Conservation (phyloP, 139 green algal genomes). For the Chlorella sp. region DNA sequence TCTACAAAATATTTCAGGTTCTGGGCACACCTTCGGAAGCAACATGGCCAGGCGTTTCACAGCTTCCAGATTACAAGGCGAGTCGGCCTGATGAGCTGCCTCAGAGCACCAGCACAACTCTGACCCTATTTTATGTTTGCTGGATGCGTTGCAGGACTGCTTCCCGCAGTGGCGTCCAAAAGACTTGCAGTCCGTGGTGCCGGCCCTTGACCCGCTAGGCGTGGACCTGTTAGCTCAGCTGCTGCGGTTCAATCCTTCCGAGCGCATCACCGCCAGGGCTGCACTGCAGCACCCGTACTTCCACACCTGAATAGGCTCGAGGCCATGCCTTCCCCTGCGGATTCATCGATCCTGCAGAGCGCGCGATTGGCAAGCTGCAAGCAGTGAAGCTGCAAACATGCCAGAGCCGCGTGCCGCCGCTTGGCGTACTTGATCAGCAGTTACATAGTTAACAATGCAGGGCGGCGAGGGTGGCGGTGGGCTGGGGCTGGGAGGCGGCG, state of each 20-base stretch:
- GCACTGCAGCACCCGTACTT: constrained; percentile 87
- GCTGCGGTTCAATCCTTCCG: constrained; percentile 61
- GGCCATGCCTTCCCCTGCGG: too few relatives aligned
- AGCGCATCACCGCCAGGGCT: constrained; percentile 69
- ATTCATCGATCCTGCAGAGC: too few relatives aligned
- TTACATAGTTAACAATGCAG: too few relatives aligned
- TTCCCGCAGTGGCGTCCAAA: constrained; percentile 42
- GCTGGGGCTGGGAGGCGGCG: too few relatives aligned
- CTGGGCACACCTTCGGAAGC: constrained; percentile 70
- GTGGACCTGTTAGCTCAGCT: constrained; percentile 83
- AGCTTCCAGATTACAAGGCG: constrained; percentile 86
- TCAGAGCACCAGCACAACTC: too few relatives aligned
- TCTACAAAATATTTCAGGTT: constrained; percentile 78
- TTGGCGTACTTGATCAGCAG: too few relatives aligned
- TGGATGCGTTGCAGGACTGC: constrained; percentile 18
- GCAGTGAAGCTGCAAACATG: too few relatives aligned
- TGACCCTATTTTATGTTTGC: too few relatives aligned
- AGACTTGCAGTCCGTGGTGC: constrained; percentile 63
- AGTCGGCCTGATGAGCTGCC: too few relatives aligned
- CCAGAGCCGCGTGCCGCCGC: too few relatives aligned
- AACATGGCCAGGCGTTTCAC: constrained; percentile 60
- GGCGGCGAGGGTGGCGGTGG: too few relatives aligned
- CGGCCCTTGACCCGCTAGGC: constrained; percentile 61
- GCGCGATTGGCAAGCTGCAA: too few relatives aligned
- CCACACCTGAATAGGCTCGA: neutral